Evolutionary conservation across 2,329 filamentous ascomycete genomes (phyloP).

Genomic region (Epicoccum nigrum): DNA sequence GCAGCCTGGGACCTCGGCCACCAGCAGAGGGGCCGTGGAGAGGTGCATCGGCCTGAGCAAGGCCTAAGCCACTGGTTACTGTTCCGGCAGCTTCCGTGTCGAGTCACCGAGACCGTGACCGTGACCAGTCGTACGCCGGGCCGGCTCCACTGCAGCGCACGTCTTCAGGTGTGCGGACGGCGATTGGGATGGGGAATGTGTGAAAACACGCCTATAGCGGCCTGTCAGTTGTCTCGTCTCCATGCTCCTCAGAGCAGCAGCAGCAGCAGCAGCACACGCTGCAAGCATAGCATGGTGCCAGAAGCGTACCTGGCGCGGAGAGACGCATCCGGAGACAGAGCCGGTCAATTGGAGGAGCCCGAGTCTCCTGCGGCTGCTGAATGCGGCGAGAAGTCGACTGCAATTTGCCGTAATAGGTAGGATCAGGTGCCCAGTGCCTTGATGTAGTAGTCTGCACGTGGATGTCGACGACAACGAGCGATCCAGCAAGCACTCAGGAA

Average conservation of each 20-base stretch:
- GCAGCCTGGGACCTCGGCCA: slow-evolving; percentile 42
- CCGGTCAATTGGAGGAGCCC: slow-evolving; percentile 25
- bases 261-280: slow-evolving; percentile 12
- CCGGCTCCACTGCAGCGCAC: neutral
- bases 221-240: slow-evolving; percentile 37
- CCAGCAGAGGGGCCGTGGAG: slow-evolving; percentile 25
- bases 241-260: slow-evolving; percentile 54
- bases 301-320: slow-evolving; percentile 34
- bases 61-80: too few species aligned
- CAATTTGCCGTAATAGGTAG: too few species aligned
- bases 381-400: neutral
- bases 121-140: too few species aligned
- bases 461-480: neutral
- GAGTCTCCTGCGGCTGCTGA: neutral
- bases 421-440: too few species aligned
- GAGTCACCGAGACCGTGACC: too few species aligned
- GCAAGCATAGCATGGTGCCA: slow-evolving; percentile 16
- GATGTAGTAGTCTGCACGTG: neutral
- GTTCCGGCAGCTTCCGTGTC: slow-evolving; percentile 28
- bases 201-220: slow-evolving; percentile 18
- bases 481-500: neutral
- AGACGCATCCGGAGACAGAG: slow-evolving; percentile 39
- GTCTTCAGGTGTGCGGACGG: slow-evolving; percentile 10
- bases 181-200: neutral
- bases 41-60: slow-evolving; percentile 39